Evolutionary conservation across 108 stramenopile species (phyloP), one percentile per base, ranked within the genome.

Genomic region (Skeletonema menzelii): DNA sequence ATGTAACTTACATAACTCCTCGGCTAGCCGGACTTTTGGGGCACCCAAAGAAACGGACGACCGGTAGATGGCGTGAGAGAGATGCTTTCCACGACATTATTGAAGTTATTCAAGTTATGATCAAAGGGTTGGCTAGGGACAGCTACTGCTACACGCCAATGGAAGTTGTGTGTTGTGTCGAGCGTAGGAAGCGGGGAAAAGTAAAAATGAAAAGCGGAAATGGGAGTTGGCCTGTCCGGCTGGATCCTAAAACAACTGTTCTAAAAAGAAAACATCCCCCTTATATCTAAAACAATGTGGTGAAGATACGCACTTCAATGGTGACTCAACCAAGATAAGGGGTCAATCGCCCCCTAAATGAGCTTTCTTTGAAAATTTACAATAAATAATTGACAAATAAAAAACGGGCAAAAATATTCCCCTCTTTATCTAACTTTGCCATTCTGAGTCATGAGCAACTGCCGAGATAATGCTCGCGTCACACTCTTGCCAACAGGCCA

Each of bases 51-150:
- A 94, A 94, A 44, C 93, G 87, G 65, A 94, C 73, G 3, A 85
- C 79, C 61, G 93, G 89, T 7, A 94, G 59, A 72, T 94, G 85
- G 57, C 93, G 82, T 32, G 88, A 90, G 67, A 94, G 84, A 28
- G 84, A 76, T 56, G 90, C 90, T 77, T 91, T 94, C 93, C 93
- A 94, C 31, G 93, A 91, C 93, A 94, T 94, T 65, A 22, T 22
- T 53, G 7, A n/a, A 24, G 49, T 20, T 24, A 7, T 5, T 42
- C 40, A 4, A 42, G 15, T 42, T 42, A 37, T 10, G 2, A 37
- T 4, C 7, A 14, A 4, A 4, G 15, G 0, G 14, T 15, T 3
- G 15, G 40, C n/a, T 42, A 42, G 40, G 40, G 35, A 37, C 35
- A 10, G 5, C 34, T 30, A 37, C 6, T 11, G 11, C 37, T 2